Conservation (phyloP, 345 rosid species). For the Garcia nutans region DNA sequence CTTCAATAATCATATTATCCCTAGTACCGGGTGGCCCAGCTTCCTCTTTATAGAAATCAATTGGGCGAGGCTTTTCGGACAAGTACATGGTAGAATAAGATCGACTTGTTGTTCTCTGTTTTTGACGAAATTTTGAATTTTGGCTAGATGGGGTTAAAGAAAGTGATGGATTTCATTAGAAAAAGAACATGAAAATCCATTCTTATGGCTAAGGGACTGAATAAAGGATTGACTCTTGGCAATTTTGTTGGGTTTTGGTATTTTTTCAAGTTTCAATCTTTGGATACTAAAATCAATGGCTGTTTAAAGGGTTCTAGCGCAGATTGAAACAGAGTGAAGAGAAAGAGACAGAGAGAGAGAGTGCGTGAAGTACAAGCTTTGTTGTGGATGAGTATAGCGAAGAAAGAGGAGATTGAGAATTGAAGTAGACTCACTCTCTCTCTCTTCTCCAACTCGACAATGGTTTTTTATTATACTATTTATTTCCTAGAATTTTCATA, state of each 20-base stretch:
- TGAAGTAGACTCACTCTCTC: conserved; percentile 14
- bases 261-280: neutral
- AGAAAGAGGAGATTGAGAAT: conserved; percentile 14
- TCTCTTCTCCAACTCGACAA: neutral
- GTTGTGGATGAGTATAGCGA: conserved; percentile 17
- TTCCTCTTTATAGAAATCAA: conserved; percentile 77
- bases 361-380: conserved; percentile 36
- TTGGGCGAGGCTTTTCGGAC: conserved; percentile 78
- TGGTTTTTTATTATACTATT: too few species aligned
- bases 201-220: too few species aligned
- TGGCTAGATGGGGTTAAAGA: conserved; percentile 5
- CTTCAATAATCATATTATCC: conserved; percentile 80
- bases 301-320: neutral
- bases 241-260: neutral
- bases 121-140: neutral
- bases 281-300: neutral
- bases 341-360: neutral
- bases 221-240: neutral
- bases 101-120: neutral
- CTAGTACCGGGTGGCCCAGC: conserved; percentile 34
- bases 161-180: conserved; percentile 4
- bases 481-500: too few species aligned
- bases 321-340: too few species aligned
- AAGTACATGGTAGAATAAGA: conserved; percentile 51
- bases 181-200: conserved; percentile 17